Evolutionary conservation across 805 yeast species (phyloP).

Genomic region (Wickerhamiella nectarea): DNA sequence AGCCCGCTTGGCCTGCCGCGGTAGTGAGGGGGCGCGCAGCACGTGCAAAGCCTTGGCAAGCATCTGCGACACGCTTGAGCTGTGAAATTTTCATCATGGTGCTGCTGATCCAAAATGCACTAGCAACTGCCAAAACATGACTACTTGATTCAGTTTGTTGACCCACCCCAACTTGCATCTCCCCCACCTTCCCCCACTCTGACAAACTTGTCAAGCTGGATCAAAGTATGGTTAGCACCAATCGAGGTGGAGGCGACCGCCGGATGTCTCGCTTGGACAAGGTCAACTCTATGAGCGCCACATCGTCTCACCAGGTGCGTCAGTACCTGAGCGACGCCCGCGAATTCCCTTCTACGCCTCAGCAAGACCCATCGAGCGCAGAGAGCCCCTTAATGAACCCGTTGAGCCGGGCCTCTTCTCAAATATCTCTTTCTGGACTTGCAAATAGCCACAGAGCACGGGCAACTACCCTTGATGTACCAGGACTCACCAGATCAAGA

Average conservation of each 20-base stretch:
- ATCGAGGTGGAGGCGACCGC: constrained; percentile 7
- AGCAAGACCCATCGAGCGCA: constrained; percentile 16
- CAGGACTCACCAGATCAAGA: constrained; percentile 77
- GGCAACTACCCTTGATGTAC: constrained; percentile 79
- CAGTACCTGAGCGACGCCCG: constrained; percentile 7
- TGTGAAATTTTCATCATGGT: too few relatives aligned
- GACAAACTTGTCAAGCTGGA: not conserved
- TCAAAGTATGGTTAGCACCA: not conserved
- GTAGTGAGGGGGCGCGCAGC: too few relatives aligned
- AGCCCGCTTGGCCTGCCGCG: too few relatives aligned
- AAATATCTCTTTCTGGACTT: not conserved
- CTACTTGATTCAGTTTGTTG: too few relatives aligned
- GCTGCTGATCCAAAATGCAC: too few relatives aligned
- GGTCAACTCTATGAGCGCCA: constrained; percentile 16
- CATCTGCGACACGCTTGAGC: too few relatives aligned
- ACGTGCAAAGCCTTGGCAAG: too few relatives aligned
- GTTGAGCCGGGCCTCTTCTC: constrained; percentile 3
- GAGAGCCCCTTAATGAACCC: constrained; percentile 16
- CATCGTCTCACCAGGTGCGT: constrained; percentile 11
- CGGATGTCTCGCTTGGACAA: constrained; percentile 17
- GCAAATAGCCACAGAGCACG: constrained; percentile 21
- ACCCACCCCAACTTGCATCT: not conserved
- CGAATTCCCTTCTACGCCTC: not conserved
- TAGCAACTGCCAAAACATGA: too few relatives aligned
- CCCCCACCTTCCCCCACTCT: not conserved